Evolutionary conservation across 1,139 yeast genomes (phyloP).

Genomic region (Suhomyces bribrorum): DNA sequence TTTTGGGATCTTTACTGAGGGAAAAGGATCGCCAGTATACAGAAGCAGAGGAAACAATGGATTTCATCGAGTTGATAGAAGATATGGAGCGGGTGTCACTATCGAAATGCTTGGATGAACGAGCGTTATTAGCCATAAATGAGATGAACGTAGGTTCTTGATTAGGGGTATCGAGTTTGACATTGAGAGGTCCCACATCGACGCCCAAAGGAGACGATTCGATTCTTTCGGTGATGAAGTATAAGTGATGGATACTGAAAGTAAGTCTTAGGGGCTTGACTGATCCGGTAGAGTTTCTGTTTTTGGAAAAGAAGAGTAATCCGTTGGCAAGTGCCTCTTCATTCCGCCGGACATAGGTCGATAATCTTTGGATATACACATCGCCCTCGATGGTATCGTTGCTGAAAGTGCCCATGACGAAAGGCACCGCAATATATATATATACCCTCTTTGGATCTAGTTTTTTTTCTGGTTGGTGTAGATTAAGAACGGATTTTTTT

Average conservation of each 20-base stretch:
- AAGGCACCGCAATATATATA: neutral
- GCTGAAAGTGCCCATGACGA: constrained; percentile 20
- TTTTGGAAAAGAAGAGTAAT: constrained; percentile 42
- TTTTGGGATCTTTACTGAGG: constrained; percentile 44
- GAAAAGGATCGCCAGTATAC: constrained; percentile 45
- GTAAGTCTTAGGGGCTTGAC: constrained; percentile 56
- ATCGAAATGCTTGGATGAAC: constrained; percentile 46
- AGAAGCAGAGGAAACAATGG: constrained; percentile 50
- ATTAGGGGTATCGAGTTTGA: constrained; percentile 59
- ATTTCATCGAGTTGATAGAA: constrained; percentile 63
- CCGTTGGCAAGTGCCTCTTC: constrained; percentile 52
- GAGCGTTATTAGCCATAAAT: constrained; percentile 52
- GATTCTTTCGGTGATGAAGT: constrained; percentile 58
- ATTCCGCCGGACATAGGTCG: constrained; percentile 42
- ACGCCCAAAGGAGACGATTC: constrained; percentile 54
- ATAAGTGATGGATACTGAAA: constrained; percentile 63
- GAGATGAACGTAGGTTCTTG: constrained; percentile 57
- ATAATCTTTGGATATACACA: constrained; percentile 42
- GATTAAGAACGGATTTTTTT: no score
- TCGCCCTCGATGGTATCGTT: constrained; percentile 45
- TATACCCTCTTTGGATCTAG: neutral
- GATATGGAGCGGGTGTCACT: constrained; percentile 63
- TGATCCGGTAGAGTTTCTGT: constrained; percentile 23
- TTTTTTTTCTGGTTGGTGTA: neutral
- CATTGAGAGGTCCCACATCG: constrained; percentile 64